These are phyloP conservation scores for Eucalyptus guilfoylei DNA, from an alignment of 345 rosid genomes.

Conservation along the genomic window DNA sequence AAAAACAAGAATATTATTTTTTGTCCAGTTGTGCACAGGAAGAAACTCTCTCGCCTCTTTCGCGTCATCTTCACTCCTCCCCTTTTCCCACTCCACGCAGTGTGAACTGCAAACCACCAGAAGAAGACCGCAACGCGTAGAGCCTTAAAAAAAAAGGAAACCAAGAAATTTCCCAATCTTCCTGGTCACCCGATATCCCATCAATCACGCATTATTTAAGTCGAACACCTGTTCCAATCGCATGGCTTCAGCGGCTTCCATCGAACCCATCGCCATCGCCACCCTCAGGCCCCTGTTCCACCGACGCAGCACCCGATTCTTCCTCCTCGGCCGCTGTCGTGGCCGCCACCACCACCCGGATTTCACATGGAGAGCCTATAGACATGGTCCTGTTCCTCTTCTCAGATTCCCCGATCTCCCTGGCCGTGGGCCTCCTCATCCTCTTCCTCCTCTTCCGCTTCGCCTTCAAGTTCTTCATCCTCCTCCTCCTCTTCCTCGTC, in stretches of 20 bases:
- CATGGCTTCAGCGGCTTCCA: neutral
- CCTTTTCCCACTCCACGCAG: neutral
- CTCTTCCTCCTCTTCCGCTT: constrained; percentile 25
- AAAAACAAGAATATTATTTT: neutral
- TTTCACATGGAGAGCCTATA: neutral
- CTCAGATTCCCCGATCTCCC: constrained; percentile 29
- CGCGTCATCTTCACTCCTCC: neutral
- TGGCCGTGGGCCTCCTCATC: constrained; percentile 16
- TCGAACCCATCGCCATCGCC: neutral
- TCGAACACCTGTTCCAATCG: neutral
- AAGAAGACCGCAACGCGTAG: neutral
- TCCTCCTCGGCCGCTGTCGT: neutral
- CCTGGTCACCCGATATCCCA: neutral
- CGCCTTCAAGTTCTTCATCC: constrained; percentile 12
- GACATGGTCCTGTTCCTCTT: constrained; percentile 7
- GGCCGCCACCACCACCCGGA: neutral
- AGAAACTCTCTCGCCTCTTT: neutral
- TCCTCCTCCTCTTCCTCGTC: constrained; percentile 28
- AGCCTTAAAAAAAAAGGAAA: neutral
- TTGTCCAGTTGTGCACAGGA: neutral
- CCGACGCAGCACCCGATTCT: neutral
- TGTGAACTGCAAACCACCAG: neutral
- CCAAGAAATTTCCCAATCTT: neutral
- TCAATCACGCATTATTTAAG: neutral
- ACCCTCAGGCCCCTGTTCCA: neutral